Base-by-base conservation (phyloP, 2,329 filamentous ascomycete species). In the Aureobasidium sp. region DNA sequence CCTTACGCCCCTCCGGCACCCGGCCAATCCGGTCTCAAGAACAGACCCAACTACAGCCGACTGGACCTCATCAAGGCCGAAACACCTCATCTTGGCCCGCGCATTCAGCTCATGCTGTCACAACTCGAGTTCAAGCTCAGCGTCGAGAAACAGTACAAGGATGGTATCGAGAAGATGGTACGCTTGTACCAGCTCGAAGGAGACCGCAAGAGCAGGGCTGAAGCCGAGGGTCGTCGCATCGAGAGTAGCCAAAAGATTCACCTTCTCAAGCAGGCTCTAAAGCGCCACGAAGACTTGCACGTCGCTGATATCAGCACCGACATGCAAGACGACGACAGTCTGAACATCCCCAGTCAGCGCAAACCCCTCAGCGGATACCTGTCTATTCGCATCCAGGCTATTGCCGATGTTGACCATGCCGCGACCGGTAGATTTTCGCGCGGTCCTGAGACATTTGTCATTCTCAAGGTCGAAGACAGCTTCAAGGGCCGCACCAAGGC, bases 161-260 rank as follows among this genome's bases (percentile, higher is more conserved):
- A 96, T 72, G 94, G 94, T 65, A 94, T 99, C 69, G 94, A 99
- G 77, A 99, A 99, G 80, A 97, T 99, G 94, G 90, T 97, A 51
- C 91, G 94, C 74, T 81, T 99, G 39, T 99, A 99, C 73, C 87
- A 94, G 73, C 94, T 97, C 83, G 94, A 97, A 75, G 93, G 94
- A 34, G 94, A 99, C 73, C 87, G 92, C 69, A 97, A 96, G 80
- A 97, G 93, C 78, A 90, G 89, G 74, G 87, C 89, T 63, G 94
- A 99, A 75, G 94, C 94, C 46, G 91, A 96, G 69, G 90, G 88
- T 55, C 86, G 91, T 71, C 85, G 89, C 63, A 88, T 96, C 64
- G 94, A 99, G 78, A 97, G 93, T 78, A 96, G 92, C 74, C 93
- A 97, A 76, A 99, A 99, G 79, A 97, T 99, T 53, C 87, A 96